Base-by-base conservation (phyloP, 1,284 basidiomycete species). In the Boletus holoroseus region DNA sequence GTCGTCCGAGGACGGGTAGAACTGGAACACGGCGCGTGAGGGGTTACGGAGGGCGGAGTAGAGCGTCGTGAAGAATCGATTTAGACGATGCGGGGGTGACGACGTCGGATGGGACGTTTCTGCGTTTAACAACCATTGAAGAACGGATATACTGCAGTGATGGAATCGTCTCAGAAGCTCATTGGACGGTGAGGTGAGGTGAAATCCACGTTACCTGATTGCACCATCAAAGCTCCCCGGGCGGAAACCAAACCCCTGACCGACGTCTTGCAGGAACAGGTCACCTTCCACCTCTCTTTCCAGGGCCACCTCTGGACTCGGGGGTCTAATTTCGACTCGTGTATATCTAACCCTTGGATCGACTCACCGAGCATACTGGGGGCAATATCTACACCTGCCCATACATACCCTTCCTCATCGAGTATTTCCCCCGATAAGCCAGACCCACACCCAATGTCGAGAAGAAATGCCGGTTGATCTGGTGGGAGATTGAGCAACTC, bases 91-190 rank as follows among this genome's bases (percentile, higher is more conserved):
- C 0, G 94, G 89, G 0, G 96, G 96, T 2, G 94, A 95, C 51
- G 88, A 89, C 18, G 87, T 88, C 31, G 93, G 90, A 56, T 91
- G 84, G 3, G 90, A 86, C 26, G 92, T 88, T 69, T 99, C 96
- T 35, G 96, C 95, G 68, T 99, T 99, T 55, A 98, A 81, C 0
- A 99, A 79, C 96, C 96, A 99, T 73, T 99, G 96, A 3, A 99
- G 77, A 22, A 98, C 96, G 18, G 96, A 99, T 65, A 99, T 91
- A 64, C 94, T 96, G 60, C 13, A 45, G 22, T 16, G 30, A 42
- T 44, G 35, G 18, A 38, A 43, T 27, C 36, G 22, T 47, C 45
- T n/a, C n/a, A 45, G 20, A 40, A 26, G 44, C 20, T 36, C 5
- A 16, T 22, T 12, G 26, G 7, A 3, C 22, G 6, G 16, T 15